Base-by-base conservation (phyloP, 768 basidiomycete species). In the Crucibulum laeve region DNA sequence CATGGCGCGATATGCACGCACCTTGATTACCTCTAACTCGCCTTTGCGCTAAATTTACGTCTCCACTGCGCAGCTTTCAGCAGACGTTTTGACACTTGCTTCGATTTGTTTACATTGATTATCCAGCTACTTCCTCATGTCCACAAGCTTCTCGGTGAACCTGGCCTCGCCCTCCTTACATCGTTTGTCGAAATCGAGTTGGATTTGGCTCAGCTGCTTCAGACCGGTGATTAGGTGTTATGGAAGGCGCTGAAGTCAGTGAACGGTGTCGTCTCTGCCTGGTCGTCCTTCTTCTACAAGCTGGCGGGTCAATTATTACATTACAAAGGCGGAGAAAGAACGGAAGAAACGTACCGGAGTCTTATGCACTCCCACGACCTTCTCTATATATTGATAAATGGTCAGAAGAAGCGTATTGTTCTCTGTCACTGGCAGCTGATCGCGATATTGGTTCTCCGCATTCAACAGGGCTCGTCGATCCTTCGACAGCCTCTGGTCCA, bases 241-340 rank as follows among this genome's bases (percentile, higher is more conserved):
- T 95, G 90, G 73, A 99, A 96, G 43, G 92, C 84, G 50, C 77
- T 70, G 55, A 97, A 96, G 64, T 95, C 95, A 17, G 91, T 91
- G 65, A 91, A 92, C 0, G 91, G 91, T 56, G 92, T 93, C 0
- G 91, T 90, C 60, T 92, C 89, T 0, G 81, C 82, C 48, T 85
- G 78, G 1, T 78, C 73, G 1, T 78, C 72, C 56, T 84, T 89
- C 65, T 89, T 89, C 87, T 87, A 54, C 28, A 46, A 24, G 45
- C 26, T 5, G 6, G 19, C 22, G 18, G 23, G 40, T 33, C 18
- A 6, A 11, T 40, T 19, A 3, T n/a, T 34, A 19, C 13, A 21
- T 19, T 2, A 43, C 8, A 24, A 14, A 21, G 17, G 32, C 10
- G 11, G 41, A 7, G n/a, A 28, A 14, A n/a, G n/a, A n/a, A n/a